Percentiles rank a stretch among this genome's conserved stretches.
Conservation (phyloP, 192 early-diverging fungal species). For the Coemansia sp. region DNA sequence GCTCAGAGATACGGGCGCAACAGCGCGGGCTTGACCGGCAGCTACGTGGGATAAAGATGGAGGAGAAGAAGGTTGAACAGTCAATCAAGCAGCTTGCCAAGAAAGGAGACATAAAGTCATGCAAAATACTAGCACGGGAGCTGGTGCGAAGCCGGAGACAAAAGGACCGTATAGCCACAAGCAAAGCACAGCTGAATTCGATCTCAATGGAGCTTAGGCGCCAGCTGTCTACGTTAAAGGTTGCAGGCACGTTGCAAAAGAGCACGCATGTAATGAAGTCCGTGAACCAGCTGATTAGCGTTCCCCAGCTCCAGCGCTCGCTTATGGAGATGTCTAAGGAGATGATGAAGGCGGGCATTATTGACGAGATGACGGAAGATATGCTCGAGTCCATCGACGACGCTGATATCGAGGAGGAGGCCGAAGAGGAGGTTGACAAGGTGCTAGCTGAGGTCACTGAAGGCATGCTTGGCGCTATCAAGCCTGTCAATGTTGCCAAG, state of each 20-base stretch:
- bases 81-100: conserved; percentile 85
- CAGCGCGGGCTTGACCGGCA: conserved; percentile 86
- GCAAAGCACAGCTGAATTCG: conserved; percentile 92
- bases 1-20: conserved; percentile 74
- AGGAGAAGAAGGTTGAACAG: conserved; percentile 80
- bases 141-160: conserved; percentile 77
- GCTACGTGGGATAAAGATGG: conserved; percentile 72
- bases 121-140: conserved; percentile 79
- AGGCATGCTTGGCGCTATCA: conserved; percentile 54
- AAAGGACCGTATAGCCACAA: conserved; percentile 77
- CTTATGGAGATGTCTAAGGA: conserved; percentile 94
- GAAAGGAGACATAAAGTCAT: conserved; percentile 72
- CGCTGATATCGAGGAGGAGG: conserved; percentile 90
- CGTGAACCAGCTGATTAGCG: conserved; percentile 82
- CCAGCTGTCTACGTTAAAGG: conserved; percentile 83
- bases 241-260: conserved; percentile 85
- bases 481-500: neutral
- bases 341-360: conserved; percentile 98
- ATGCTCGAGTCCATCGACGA: conserved; percentile 85
- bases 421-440: conserved; percentile 90
- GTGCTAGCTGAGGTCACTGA: conserved; percentile 88
- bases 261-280: conserved; percentile 87
- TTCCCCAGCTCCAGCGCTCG: conserved; percentile 79
- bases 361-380: conserved; percentile 95
- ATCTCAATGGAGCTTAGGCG: conserved; percentile 87